These are phyloP conservation scores for Akanthomyces lecanii DNA, from an alignment of 2,329 filamentous ascomycete genomes.

Conservation along the genomic window DNA sequence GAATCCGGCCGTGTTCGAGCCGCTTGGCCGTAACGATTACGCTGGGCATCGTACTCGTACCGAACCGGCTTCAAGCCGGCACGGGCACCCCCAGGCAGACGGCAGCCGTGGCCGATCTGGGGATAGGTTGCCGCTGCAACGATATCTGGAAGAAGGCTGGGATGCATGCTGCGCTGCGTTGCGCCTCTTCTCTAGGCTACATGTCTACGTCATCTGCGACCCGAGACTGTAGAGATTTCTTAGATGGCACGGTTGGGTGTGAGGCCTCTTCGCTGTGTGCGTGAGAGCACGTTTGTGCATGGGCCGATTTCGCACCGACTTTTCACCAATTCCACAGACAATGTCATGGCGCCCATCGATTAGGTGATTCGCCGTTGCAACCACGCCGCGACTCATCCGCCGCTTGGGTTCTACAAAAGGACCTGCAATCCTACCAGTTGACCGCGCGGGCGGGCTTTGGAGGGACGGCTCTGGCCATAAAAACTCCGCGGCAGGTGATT, in stretches of 20 bases:
- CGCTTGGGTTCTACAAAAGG: too few species aligned
- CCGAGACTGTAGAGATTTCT: background rate
- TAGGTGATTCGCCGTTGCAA: too few species aligned
- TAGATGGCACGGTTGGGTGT: too few species aligned
- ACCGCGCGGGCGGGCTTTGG: too few species aligned
- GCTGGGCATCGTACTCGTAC: slow-evolving; percentile 10
- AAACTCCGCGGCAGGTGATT: too few species aligned
- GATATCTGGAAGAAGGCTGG: background rate
- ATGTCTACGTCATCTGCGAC: background rate
- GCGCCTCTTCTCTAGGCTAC: background rate
- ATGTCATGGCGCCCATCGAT: too few species aligned
- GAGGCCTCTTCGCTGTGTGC: background rate
- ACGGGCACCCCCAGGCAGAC: background rate
- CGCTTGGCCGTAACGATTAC: background rate
- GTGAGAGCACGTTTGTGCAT: background rate
- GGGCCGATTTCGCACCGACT: too few species aligned
- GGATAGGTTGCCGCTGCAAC: background rate
- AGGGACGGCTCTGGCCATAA: too few species aligned
- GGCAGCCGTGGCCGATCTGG: slow-evolving; percentile 3
- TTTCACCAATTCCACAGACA: too few species aligned
- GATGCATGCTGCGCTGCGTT: background rate
- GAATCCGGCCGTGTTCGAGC: background rate
- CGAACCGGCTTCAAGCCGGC: slow-evolving; percentile 1
- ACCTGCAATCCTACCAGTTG: too few species aligned
- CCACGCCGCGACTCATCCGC: too few species aligned